Conservation (phyloP, 805 yeast genomes). For the Candida boleticola region DNA sequence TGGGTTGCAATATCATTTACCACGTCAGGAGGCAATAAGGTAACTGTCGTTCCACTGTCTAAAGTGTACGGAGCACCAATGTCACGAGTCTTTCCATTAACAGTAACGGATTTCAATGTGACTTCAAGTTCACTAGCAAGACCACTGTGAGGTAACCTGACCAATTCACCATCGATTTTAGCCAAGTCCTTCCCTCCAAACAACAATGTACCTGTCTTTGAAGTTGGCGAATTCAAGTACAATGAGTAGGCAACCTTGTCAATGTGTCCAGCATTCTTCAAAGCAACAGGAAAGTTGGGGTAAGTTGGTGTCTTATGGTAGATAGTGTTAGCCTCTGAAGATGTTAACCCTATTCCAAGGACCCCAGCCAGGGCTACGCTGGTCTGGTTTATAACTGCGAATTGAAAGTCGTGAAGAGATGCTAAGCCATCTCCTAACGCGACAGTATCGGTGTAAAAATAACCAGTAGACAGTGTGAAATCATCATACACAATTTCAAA, state of each 20-base stretch:
- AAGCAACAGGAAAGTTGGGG: conserved; percentile 31
- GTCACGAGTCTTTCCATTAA: conserved; percentile 15
- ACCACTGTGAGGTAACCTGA: conserved; percentile 3
- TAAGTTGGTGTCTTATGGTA: conserved; percentile 14
- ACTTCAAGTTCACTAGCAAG: conserved; percentile 43
- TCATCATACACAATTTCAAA: conserved; percentile 39
- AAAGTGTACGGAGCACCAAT: conserved; percentile 15
- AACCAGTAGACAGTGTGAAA: conserved; percentile 34
- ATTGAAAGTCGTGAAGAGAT: conserved; percentile 4
- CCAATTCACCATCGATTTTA: conserved; percentile 15
- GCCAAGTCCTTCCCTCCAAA: conserved; percentile 29
- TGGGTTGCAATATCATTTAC: background rate
- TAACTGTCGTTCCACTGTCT: conserved; percentile 58
- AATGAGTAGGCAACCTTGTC: conserved; percentile 36
- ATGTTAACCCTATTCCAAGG: conserved; percentile 5
- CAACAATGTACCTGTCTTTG: conserved; percentile 21
- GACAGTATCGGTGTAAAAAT: conserved; percentile 42
- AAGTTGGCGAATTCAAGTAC: conserved; percentile 25
- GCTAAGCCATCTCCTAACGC: conserved; percentile 2
- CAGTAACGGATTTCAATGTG: conserved; percentile 38
- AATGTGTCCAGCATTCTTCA: conserved; percentile 33
- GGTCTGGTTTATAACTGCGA: conserved; percentile 1
- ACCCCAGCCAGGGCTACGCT: conserved; percentile 1
- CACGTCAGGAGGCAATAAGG: conserved; percentile 37
- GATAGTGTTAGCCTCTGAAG: conserved; percentile 2